A percentile compares a stretch with the other conserved stretches of the same genome.
Conservation (phyloP, 1,284 basidiomycete genomes). For the Ustanciosporium gigantosporum region DNA sequence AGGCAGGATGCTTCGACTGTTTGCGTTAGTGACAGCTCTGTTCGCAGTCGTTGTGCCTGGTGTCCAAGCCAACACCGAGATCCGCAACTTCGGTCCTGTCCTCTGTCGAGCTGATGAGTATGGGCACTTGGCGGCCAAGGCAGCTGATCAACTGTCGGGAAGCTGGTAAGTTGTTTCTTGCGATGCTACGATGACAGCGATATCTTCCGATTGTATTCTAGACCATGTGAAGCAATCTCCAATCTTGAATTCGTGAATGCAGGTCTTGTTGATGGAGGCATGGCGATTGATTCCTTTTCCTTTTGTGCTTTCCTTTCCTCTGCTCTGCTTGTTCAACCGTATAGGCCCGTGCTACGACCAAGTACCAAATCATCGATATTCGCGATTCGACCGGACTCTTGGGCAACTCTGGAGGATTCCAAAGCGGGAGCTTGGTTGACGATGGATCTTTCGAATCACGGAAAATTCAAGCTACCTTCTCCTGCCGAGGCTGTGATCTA, state of each 20-base stretch:
- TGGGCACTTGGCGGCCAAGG: constrained; percentile 39
- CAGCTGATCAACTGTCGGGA: constrained; percentile 31
- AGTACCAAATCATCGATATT: constrained; percentile 7
- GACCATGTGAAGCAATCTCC: too few species aligned
- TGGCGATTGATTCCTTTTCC: too few species aligned
- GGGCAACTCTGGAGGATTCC: constrained; percentile 1
- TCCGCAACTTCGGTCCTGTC: constrained; percentile 38
- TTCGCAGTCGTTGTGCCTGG: constrained; percentile 4
- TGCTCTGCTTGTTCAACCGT: neutral
- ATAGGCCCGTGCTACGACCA: constrained; percentile 17
- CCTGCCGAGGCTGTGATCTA: constrained; percentile 10
- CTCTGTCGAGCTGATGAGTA: constrained; percentile 41
- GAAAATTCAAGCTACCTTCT: constrained; percentile 8
- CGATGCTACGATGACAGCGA: neutral
- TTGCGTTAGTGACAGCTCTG: constrained; percentile 20
- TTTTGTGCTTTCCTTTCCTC: too few species aligned
- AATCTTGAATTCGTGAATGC: too few species aligned
- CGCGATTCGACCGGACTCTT: neutral
- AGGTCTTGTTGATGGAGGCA: too few species aligned
- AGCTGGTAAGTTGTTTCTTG: constrained; percentile 32
- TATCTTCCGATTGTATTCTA: neutral
- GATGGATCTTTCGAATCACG: constrained; percentile 8
- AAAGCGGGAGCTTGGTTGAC: constrained; percentile 16
- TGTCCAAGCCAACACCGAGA: constrained; percentile 38
- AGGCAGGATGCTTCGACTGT: constrained; percentile 27